Conservation (phyloP, 2,329 filamentous ascomycete species). For the Neurospora sp. region DNA sequence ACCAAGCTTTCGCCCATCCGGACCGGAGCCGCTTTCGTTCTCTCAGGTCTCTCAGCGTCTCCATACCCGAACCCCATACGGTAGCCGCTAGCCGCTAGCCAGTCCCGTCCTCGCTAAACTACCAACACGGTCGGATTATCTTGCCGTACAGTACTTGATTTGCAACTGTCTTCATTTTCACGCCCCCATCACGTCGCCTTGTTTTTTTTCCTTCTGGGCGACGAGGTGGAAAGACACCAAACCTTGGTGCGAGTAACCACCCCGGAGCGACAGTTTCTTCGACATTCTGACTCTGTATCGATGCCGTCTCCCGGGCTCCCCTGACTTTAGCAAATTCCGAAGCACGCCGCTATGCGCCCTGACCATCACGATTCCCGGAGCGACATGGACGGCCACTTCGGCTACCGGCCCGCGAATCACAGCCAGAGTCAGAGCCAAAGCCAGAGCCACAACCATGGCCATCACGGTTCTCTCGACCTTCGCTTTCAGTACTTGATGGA, state of each 20-base stretch:
- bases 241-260: neutral
- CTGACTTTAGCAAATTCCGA: neutral
- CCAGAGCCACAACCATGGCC: neutral
- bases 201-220: neutral
- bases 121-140: neutral
- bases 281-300: neutral
- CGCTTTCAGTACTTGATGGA: neutral
- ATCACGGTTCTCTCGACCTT: neutral
- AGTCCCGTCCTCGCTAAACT: neutral
- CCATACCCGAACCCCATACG: neutral
- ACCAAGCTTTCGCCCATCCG: neutral
- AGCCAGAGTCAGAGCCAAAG: neutral
- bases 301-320: neutral
- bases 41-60: neutral
- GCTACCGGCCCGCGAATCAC: neutral
- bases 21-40: neutral
- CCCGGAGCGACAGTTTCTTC: neutral
- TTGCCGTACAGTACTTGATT: neutral
- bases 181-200: neutral
- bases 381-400: neutral
- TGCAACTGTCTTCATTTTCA: neutral
- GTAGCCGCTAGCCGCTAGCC: neutral
- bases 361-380: neutral
- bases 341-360: neutral
- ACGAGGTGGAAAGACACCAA: neutral